Percentiles rank a stretch among this genome's conserved stretches.
These are phyloP conservation scores for Beauveria caledonica DNA, from an alignment of 2,329 filamentous ascomycete genomes.

Conservation along the genomic window DNA sequence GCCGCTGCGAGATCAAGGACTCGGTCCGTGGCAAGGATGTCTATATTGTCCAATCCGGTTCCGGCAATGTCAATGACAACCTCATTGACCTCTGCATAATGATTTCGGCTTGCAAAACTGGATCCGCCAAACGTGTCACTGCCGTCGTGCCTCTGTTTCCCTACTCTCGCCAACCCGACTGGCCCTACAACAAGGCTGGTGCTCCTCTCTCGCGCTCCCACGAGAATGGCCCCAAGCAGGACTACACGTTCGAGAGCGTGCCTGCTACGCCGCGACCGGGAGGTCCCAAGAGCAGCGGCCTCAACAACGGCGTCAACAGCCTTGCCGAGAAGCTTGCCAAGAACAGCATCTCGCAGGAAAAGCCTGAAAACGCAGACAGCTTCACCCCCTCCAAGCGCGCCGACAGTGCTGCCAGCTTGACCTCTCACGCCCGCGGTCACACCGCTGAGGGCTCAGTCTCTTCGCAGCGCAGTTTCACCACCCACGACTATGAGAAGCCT, in stretches of 20 bases:
- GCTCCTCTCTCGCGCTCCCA: constrained; percentile 69
- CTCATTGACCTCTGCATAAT: constrained; percentile 96
- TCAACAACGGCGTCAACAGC: constrained; percentile 58
- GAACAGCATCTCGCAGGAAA: constrained; percentile 46
- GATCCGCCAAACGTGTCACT: constrained; percentile 86
- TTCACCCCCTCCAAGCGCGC: constrained; percentile 27
- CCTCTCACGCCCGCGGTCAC: constrained; percentile 27
- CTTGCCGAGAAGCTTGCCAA: constrained; percentile 68
- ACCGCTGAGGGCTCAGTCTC: constrained; percentile 31
- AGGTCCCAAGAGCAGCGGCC: constrained; percentile 55
- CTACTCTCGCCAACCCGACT: constrained; percentile 91
- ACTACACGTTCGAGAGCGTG: constrained; percentile 86
- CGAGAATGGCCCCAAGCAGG: constrained; percentile 34
- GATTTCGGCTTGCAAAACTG: constrained; percentile 94
- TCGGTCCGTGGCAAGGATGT: constrained; percentile 97
- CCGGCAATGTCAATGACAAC: constrained; percentile 90
- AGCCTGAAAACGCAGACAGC: constrained; percentile 22
- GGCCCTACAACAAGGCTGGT: constrained; percentile 92
- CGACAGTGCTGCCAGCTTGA: constrained; percentile 27
- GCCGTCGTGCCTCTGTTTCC: constrained; percentile 93
- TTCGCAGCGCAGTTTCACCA: constrained; percentile 45
- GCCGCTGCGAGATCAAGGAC: constrained; percentile 89
- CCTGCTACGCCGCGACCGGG: constrained; percentile 76
- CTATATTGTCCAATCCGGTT: constrained; percentile 93
- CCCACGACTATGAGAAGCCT: constrained; percentile 57